These are phyloP conservation scores for Penicillium angulare DNA, from an alignment of 495 filamentous ascomycete genomes.

Conservation along the genomic window DNA sequence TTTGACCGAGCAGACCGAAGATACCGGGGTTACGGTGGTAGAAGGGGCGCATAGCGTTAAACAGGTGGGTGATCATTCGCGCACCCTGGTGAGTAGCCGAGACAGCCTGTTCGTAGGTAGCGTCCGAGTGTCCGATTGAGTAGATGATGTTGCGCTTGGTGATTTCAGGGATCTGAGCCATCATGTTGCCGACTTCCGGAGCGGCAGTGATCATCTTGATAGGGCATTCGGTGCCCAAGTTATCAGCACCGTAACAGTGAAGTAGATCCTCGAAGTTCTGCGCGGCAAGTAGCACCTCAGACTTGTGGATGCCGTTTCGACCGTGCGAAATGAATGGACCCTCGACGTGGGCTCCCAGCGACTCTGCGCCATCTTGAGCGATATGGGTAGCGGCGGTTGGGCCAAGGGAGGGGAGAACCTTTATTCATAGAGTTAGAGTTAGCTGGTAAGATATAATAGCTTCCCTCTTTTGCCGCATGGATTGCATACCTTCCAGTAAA, in stretches of 20 bases:
- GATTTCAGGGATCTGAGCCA: slow-evolving; percentile 58
- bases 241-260: slow-evolving; percentile 65
- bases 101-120: slow-evolving; percentile 71
- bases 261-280: slow-evolving; percentile 57
- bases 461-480: not conserved
- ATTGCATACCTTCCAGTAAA: slow-evolving; percentile 59
- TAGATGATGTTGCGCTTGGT: slow-evolving; percentile 60
- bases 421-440: not conserved
- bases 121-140: slow-evolving; percentile 79
- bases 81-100: slow-evolving; percentile 66
- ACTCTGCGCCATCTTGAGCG: slow-evolving; percentile 67
- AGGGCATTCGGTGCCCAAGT: slow-evolving; percentile 42
- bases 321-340: slow-evolving; percentile 73
- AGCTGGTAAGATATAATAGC: not conserved
- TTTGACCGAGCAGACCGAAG: slow-evolving; percentile 68
- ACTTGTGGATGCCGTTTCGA: slow-evolving; percentile 73
- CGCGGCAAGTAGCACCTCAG: slow-evolving; percentile 56
- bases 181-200: slow-evolving; percentile 69
- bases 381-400: slow-evolving; percentile 53
- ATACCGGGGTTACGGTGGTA: slow-evolving; percentile 84
- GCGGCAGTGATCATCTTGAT: slow-evolving; percentile 80
- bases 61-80: slow-evolving; percentile 84
- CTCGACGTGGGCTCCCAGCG: slow-evolving; percentile 81
- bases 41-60: slow-evolving; percentile 85
- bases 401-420: slow-evolving; percentile 70